Conservation (phyloP, 495 filamentous ascomycete genomes). For the Trichoderma orchidacearum region DNA sequence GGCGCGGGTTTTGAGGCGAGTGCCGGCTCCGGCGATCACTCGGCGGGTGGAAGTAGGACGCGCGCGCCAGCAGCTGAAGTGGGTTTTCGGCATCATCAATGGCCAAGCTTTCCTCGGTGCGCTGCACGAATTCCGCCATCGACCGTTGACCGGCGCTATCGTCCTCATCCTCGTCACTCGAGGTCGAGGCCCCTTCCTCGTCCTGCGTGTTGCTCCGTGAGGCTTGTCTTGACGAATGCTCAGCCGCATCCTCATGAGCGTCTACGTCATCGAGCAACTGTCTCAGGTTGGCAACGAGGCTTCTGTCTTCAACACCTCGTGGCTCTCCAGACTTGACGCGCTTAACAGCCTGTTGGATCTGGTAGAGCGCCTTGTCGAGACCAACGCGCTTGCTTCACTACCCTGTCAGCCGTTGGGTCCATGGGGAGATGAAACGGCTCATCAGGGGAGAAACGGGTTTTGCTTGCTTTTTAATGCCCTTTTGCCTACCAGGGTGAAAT, state of each 20-base stretch:
- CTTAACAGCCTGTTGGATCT: slow-evolving; percentile 59
- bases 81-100: slow-evolving; percentile 65
- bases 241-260: slow-evolving; percentile 3
- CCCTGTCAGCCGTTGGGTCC: slow-evolving; percentile 6
- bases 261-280: slow-evolving; percentile 28
- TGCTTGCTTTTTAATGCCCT: slow-evolving; percentile 61
- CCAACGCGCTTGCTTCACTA: slow-evolving; percentile 51
- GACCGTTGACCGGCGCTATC: slow-evolving; percentile 8
- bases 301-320: slow-evolving; percentile 35
- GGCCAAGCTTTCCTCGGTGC: slow-evolving; percentile 28
- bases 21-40: not conserved
- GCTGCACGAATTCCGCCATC: slow-evolving; percentile 16
- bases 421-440: not conserved
- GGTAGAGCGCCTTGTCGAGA: slow-evolving; percentile 57
- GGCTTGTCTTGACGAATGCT: slow-evolving; percentile 13
- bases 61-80: slow-evolving; percentile 53
- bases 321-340: slow-evolving; percentile 34
- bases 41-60: slow-evolving; percentile 48
- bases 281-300: slow-evolving; percentile 41
- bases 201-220: slow-evolving; percentile 9
- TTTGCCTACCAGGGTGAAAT: slow-evolving; percentile 57
- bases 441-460: not conserved
- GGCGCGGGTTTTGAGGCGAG: slow-evolving; percentile 8
- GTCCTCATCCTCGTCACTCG: slow-evolving; percentile 9
- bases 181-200: not conserved